phyloP scores from a whole-genome alignment of 2,329 filamentous ascomycete genomes.

The Calonectria henricotiae region DNA sequence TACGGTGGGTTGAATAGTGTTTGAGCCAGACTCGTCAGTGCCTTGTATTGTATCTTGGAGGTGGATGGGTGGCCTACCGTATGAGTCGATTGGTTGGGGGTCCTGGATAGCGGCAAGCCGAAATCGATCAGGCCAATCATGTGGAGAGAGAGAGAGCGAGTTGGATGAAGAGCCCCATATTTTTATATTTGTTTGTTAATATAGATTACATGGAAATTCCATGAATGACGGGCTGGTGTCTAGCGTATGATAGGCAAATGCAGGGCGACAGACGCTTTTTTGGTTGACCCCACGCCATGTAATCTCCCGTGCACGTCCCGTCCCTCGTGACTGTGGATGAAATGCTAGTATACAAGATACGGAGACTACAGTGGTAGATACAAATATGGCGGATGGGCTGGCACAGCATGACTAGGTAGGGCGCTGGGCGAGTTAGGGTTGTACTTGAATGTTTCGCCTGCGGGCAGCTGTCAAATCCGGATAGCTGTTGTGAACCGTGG shows the following conservation, averaged over 20 bases:
- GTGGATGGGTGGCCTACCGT: constrained; percentile 5
- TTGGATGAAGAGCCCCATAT: neutral
- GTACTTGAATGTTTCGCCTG: constrained; percentile 6
- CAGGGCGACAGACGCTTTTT: neutral
- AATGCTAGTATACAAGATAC: neutral
- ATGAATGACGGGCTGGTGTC: no score
- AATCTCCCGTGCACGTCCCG: constrained; percentile 16
- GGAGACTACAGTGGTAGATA: neutral
- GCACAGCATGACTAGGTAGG: neutral
- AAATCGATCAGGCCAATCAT: neutral
- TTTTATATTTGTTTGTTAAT: neutral
- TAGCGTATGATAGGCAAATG: neutral
- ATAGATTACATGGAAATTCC: neutral
- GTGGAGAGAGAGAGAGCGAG: neutral
- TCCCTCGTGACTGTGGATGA: neutral
- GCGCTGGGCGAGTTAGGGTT: constrained; percentile 1
- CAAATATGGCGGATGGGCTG: neutral
- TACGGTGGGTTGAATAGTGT: neutral
- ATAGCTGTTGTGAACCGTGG: constrained; percentile 23
- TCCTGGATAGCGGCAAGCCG: neutral
- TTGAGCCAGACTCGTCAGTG: neutral
- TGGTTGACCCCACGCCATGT: neutral
- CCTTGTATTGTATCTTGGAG: neutral
- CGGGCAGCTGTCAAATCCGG: constrained; percentile 18
- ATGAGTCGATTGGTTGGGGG: neutral